Conservation (phyloP, 1,284 basidiomycete species). For the Cronartium quercuum region DNA sequence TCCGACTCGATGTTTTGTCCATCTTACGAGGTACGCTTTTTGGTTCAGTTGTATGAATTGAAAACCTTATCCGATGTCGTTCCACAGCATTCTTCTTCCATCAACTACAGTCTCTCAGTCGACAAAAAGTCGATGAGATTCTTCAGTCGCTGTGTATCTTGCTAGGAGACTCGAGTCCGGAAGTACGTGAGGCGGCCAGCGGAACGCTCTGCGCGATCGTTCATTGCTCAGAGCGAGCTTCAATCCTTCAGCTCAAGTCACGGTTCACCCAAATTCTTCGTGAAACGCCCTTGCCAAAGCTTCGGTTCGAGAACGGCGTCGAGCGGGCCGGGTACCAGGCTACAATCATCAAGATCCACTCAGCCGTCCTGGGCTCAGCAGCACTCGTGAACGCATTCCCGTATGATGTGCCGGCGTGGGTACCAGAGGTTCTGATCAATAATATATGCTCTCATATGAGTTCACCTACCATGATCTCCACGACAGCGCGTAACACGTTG, state of each 20-base stretch:
- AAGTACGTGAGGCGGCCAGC: conserved; percentile 89
- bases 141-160: conserved; percentile 62
- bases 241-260: conserved; percentile 78
- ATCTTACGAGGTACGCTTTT: conserved; percentile 65
- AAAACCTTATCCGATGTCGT: neutral
- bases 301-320: conserved; percentile 56
- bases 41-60: conserved; percentile 55
- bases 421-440: conserved; percentile 49
- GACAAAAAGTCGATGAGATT: conserved; percentile 41
- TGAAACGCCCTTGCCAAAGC: conserved; percentile 60
- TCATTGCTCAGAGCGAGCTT: conserved; percentile 82
- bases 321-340: conserved; percentile 64
- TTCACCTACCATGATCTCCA: conserved; percentile 34
- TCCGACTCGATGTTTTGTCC: conserved; percentile 53
- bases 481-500: conserved; percentile 19
- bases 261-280: conserved; percentile 67
- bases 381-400: conserved; percentile 74
- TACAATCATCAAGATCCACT: conserved; percentile 70
- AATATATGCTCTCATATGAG: conserved; percentile 26
- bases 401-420: conserved; percentile 73
- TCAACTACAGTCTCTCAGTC: conserved; percentile 56
- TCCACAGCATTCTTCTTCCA: conserved; percentile 73
- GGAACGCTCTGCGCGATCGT: conserved; percentile 82
- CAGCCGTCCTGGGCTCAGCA: conserved; percentile 77
- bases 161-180: conserved; percentile 80